A percentile compares a stretch with the other conserved stretches of the same genome.
Evolutionary conservation across 1,284 basidiomycete species (phyloP).

Genomic region (Xerocomus amazonicus): DNA sequence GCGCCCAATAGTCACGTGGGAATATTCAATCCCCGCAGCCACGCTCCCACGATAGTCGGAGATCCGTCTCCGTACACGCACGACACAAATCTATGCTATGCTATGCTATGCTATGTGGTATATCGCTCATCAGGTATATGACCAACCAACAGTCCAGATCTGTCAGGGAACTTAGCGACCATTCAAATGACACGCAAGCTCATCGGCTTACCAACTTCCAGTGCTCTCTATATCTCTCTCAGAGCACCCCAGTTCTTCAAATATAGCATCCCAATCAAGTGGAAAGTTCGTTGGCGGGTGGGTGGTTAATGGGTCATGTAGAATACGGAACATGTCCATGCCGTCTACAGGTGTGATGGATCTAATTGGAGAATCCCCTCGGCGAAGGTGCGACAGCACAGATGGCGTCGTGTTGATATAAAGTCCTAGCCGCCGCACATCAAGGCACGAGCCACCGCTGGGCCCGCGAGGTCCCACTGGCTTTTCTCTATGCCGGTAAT

Average conservation of each 20-base stretch:
- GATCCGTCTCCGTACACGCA: background rate
- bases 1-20: background rate
- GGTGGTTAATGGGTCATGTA: constrained; percentile 5
- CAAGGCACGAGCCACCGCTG: constrained; percentile 6
- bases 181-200: background rate
- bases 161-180: background rate
- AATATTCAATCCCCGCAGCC: too few species aligned
- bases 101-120: too few species aligned
- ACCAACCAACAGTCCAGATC: too few species aligned
- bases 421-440: constrained; percentile 12
- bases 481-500: constrained; percentile 15
- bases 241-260: constrained; percentile 26
- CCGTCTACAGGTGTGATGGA: constrained; percentile 9
- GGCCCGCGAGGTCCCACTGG: constrained; percentile 27
- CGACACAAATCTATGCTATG: too few species aligned
- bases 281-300: constrained; percentile 22
- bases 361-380: constrained; percentile 5
- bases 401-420: constrained; percentile 14
- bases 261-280: constrained; percentile 37
- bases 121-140: too few species aligned
- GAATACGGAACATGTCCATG: constrained; percentile 3
- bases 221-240: background rate
- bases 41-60: background rate
- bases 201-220: constrained; percentile 16
- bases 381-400: constrained; percentile 9